A percentile compares a stretch with the other conserved stretches of the same genome.
Evolutionary conservation across 2,329 filamentous ascomycete genomes (phyloP).

Genomic region (Lecanosticta acicola): DNA sequence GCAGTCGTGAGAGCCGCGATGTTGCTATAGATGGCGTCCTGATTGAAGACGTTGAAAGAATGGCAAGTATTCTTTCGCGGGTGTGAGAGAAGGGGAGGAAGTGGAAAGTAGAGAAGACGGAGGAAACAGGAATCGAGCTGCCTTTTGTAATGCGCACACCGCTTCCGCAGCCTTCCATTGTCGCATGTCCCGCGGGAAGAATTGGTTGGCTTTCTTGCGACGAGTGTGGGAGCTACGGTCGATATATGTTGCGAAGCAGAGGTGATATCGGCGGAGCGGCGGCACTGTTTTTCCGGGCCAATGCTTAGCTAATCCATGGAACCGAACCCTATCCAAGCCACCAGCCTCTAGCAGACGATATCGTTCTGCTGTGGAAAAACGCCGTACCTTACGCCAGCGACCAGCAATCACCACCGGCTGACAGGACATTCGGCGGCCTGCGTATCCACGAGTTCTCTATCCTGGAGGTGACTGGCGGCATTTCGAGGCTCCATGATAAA

Average conservation of each 20-base stretch:
- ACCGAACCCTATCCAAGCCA: too few relatives aligned
- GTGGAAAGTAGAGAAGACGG: constrained; percentile 12
- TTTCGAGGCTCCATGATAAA: too few relatives aligned
- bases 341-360: too few relatives aligned
- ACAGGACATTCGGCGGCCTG: too few relatives aligned
- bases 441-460: too few relatives aligned
- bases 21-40: background rate
- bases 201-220: constrained; percentile 20
- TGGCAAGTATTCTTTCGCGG: background rate
- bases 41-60: background rate
- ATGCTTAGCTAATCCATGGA: too few relatives aligned
- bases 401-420: too few relatives aligned
- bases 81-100: background rate
- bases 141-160: constrained; percentile 14
- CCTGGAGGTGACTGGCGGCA: too few relatives aligned
- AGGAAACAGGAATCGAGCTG: constrained; percentile 9
- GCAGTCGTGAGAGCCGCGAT: background rate
- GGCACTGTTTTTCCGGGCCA: too few relatives aligned
- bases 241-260: background rate
- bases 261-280: too few relatives aligned
- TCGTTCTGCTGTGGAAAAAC: too few relatives aligned
- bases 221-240: constrained; percentile 17
- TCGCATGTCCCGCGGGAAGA: constrained; percentile 12
- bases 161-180: constrained; percentile 17
- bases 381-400: too few relatives aligned